Conservation (phyloP, 2,329 filamentous ascomycete species). For the Calonectria hongkongensis region DNA sequence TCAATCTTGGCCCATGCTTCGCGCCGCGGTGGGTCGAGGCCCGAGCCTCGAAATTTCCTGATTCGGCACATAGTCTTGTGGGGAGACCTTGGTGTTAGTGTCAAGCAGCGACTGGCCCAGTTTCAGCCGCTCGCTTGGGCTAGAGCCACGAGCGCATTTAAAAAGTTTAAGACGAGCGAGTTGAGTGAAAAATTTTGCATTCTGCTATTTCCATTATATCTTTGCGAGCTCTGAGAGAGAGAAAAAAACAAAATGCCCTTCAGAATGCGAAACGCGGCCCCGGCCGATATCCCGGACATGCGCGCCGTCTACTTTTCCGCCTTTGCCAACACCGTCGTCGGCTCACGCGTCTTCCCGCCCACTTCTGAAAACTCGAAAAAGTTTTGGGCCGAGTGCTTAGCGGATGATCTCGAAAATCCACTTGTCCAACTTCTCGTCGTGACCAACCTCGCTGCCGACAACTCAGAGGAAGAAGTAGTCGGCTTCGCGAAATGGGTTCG, state of each 20-base stretch:
- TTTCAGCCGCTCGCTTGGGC: conserved; percentile 12
- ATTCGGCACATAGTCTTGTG: conserved; percentile 25
- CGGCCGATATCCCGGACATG: conserved; percentile 63
- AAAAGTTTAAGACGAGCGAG: background rate
- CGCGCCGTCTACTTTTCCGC: conserved; percentile 66
- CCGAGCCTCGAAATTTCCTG: conserved; percentile 24
- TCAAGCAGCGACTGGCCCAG: conserved; percentile 26
- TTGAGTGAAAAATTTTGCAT: background rate
- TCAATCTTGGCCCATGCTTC: background rate
- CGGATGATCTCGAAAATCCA: conserved; percentile 64
- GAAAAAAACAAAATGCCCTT: conserved; percentile 47
- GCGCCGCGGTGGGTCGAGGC: background rate
- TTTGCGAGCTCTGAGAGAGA: background rate
- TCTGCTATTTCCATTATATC: background rate
- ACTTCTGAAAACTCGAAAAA: conserved; percentile 47
- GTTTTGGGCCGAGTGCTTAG: conserved; percentile 61
- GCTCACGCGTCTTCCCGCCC: conserved; percentile 61
- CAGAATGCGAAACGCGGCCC: conserved; percentile 62
- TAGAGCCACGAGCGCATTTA: background rate
- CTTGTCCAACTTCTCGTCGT: conserved; percentile 64
- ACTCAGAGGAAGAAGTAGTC: conserved; percentile 56
- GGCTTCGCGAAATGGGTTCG: conserved; percentile 70
- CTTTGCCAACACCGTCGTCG: conserved; percentile 64
- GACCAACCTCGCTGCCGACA: conserved; percentile 55
- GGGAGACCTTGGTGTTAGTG: conserved; percentile 26